Evolutionary conservation across 2,329 filamentous ascomycete species (phyloP).

Genomic region (Fusarium avenaceum): DNA sequence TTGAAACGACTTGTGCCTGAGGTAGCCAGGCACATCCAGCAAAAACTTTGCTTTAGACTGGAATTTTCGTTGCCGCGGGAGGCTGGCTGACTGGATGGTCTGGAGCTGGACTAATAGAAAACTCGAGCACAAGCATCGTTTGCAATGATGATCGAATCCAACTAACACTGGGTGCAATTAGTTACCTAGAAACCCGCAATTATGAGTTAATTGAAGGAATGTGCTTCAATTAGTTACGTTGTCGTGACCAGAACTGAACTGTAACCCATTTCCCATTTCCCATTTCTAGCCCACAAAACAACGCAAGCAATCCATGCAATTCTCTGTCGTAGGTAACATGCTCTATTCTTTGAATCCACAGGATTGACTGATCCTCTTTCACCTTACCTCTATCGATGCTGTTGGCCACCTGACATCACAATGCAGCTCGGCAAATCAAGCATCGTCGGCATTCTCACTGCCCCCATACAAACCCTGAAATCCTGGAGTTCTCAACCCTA

Average conservation of each 20-base stretch:
- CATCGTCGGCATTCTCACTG: slow-evolving; percentile 62
- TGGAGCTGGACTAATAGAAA: slow-evolving; percentile 21
- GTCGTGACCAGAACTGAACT: slow-evolving; percentile 1
- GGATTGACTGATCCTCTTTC: slow-evolving; percentile 16
- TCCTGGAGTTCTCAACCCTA: slow-evolving; percentile 58
- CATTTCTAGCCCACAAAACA: not conserved
- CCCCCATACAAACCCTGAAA: slow-evolving; percentile 64
- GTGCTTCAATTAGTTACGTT: slow-evolving; percentile 4
- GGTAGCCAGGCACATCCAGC: slow-evolving; percentile 19
- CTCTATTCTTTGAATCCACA: slow-evolving; percentile 17
- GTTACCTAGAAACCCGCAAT: slow-evolving; percentile 8
- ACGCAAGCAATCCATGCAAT: slow-evolving; percentile 2
- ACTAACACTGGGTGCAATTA: not conserved
- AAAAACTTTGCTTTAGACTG: slow-evolving; percentile 22
- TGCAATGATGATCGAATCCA: slow-evolving; percentile 1
- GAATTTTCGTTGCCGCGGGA: slow-evolving; percentile 38
- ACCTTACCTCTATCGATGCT: slow-evolving; percentile 10
- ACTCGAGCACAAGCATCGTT: slow-evolving; percentile 5
- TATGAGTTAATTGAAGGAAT: slow-evolving; percentile 10
- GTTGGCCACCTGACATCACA: slow-evolving; percentile 20
- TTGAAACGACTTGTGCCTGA: slow-evolving; percentile 18
- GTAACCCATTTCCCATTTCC: not conserved
- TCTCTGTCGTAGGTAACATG: not conserved
- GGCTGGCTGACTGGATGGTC: slow-evolving; percentile 17
- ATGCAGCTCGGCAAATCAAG: slow-evolving; percentile 22